Base-by-base conservation (phyloP, 2,329 filamentous ascomycete species). In the Basipetospora chlamydospora region DNA sequence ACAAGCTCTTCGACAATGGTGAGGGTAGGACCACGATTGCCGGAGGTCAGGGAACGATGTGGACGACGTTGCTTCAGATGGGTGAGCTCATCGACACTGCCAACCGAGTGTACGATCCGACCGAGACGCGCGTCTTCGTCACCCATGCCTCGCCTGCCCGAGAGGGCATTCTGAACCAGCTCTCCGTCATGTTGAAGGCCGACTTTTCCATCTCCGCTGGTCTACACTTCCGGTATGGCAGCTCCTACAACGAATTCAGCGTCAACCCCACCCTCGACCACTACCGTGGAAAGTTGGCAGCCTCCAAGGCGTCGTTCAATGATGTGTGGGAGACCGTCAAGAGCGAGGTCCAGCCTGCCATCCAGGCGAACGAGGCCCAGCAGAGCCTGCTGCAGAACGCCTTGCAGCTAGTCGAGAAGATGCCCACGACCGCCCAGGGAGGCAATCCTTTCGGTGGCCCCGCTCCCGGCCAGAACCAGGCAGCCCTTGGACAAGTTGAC, bases 321-420 rank as follows among this genome's bases (percentile, higher is more conserved):
- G 90, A 98, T 57, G 90, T 98, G 6, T 98, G 90, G 90, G 90
- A 98, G 58, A 98, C 90, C 1, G 90, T 98, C 49, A 94, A 93
- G 63, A 71, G 77, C 34, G 90, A 98, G 57, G 90, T 98, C 11
- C 85, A 95, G 63, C 82, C 88, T 16, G 90, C 88, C 5, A 93
- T 98, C 43, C 73, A 81, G 41, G 81, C 90, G 50, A 98, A 95
- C 54, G 84, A 93, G 49, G 84, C 84, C 1, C 90, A 98, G 54
- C 85, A 94, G 60, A 87, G 84, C 41, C 70, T 98, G 1, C 67
- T 98, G 26, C 80, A 90, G 52, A 87, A 94, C 47, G 90, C 90
- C 0, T 66, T 98, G 3, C 81, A 85, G 37, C 80, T 98, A 41
- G 86, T 98, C n/a, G 77, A 88, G 50, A 96, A 94, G 70, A 98